A percentile compares a stretch with the other conserved stretches of the same genome.
Conservation (phyloP, 2,329 filamentous ascomycete genomes). For the Scytalidium lignicola region DNA sequence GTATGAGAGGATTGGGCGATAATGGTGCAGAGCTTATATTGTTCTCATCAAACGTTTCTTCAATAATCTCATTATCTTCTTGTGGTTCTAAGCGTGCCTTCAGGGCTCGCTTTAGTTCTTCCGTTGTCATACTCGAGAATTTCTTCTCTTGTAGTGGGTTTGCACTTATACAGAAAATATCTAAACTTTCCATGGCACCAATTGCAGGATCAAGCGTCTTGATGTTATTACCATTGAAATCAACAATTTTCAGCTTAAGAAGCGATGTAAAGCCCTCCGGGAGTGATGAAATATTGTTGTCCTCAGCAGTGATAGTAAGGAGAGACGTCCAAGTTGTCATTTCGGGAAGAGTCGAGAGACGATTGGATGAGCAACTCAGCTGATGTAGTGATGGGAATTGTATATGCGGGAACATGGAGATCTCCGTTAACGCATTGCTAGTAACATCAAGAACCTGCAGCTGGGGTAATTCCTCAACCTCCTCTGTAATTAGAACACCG, state of each 20-base stretch:
- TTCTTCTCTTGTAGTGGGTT: conserved; percentile 89
- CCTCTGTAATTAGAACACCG: conserved; percentile 64
- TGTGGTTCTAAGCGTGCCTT: conserved; percentile 58
- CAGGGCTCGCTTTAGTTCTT: conserved; percentile 74
- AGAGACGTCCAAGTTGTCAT: conserved; percentile 70
- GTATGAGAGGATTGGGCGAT: conserved; percentile 14
- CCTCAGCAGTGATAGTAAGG: conserved; percentile 68
- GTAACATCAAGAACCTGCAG: conserved; percentile 76
- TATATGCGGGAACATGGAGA: conserved; percentile 21
- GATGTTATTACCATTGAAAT: conserved; percentile 84
- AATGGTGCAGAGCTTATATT: conserved; percentile 19
- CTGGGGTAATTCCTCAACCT: conserved; percentile 51
- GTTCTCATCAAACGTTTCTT: conserved; percentile 13
- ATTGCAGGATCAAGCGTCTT: conserved; percentile 70
- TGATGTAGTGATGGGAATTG: conserved; percentile 64
- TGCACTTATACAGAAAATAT: conserved; percentile 72
- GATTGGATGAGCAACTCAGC: conserved; percentile 75
- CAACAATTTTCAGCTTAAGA: conserved; percentile 64
- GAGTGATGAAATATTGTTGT: conserved; percentile 74
- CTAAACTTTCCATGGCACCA: conserved; percentile 71
- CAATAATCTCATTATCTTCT: conserved; percentile 10
- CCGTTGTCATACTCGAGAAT: conserved; percentile 72
- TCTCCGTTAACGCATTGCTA: conserved; percentile 60
- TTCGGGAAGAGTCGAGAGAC: conserved; percentile 67
- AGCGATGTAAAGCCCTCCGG: conserved; percentile 70